These are phyloP conservation scores for Prunus salicina DNA, from an alignment of 306 rosid species.

Conservation along the genomic window DNA sequence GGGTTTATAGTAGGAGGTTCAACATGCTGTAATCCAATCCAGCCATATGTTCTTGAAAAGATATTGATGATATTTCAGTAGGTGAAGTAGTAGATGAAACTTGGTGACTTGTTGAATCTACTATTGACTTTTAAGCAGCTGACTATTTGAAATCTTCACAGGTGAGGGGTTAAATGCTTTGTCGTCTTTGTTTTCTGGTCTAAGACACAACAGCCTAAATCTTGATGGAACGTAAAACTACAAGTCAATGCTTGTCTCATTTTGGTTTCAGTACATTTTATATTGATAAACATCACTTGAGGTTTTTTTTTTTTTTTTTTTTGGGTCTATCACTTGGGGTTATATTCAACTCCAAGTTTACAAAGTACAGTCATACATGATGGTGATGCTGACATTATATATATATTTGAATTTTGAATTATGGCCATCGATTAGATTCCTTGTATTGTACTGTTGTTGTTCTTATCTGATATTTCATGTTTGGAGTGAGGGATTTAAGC, in stretches of 20 bases:
- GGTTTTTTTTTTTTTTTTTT: no score
- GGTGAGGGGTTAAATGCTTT: background rate
- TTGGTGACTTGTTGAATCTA: background rate
- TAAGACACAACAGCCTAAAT: background rate
- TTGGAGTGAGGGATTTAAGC: background rate
- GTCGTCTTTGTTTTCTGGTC: background rate
- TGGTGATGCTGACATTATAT: background rate
- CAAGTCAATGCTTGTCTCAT: constrained; percentile 3
- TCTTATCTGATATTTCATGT: background rate
- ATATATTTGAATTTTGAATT: background rate
- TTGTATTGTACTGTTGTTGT: background rate
- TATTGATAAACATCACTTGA: background rate
- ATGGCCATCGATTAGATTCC: background rate
- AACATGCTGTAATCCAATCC: background rate
- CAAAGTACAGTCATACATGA: background rate
- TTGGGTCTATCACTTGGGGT: background rate
- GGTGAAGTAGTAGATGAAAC: background rate
- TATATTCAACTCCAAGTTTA: background rate
- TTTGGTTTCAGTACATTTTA: background rate
- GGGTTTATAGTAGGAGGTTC: background rate
- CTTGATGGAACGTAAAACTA: constrained; percentile 24
- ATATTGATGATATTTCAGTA: background rate
- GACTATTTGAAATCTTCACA: background rate
- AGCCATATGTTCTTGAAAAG: background rate
- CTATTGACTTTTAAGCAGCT: background rate